Evolutionary conservation across 805 yeast genomes (phyloP).

Genomic region (Teunomyces kruisii): DNA sequence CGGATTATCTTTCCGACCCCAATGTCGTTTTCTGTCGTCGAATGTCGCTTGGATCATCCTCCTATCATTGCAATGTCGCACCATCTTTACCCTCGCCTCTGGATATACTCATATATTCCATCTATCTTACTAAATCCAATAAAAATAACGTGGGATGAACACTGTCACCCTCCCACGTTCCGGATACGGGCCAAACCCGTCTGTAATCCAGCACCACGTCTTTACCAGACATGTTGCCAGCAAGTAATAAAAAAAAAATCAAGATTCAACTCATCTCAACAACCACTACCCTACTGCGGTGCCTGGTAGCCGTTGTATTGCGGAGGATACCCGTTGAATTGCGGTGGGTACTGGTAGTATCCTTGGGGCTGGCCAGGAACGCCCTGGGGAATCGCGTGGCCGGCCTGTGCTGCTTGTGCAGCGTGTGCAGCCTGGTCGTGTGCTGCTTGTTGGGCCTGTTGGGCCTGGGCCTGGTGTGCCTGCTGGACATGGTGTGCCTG

Average conservation of each 20-base stretch:
- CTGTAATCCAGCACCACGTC: too few relatives aligned
- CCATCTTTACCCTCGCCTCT: too few relatives aligned
- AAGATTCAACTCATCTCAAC: background rate
- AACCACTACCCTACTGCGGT: constrained; percentile 12
- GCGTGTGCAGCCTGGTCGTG: constrained; percentile 10
- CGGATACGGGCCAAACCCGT: background rate
- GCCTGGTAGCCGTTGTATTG: constrained; percentile 21
- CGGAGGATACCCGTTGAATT: constrained; percentile 27
- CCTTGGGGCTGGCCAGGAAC: constrained; percentile 15
- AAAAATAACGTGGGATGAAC: constrained; percentile 2
- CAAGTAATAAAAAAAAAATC: constrained; percentile 1
- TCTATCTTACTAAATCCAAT: background rate
- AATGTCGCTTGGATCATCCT: background rate
- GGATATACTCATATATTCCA: background rate
- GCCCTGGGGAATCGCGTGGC: too few relatives aligned
- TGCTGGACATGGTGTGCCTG: too few relatives aligned
- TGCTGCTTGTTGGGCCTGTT: background rate
- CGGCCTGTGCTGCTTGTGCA: constrained; percentile 16
- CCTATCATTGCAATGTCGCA: too few relatives aligned
- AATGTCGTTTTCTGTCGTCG: background rate
- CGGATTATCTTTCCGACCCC: background rate
- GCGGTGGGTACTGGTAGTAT: constrained; percentile 21
- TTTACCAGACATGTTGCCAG: too few relatives aligned
- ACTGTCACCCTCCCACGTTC: constrained; percentile 2
- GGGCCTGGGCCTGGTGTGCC: too few relatives aligned